These are phyloP conservation scores for Saccharomyces hybrid DNA, from an alignment of 1,139 yeast species.

Conservation along the genomic window DNA sequence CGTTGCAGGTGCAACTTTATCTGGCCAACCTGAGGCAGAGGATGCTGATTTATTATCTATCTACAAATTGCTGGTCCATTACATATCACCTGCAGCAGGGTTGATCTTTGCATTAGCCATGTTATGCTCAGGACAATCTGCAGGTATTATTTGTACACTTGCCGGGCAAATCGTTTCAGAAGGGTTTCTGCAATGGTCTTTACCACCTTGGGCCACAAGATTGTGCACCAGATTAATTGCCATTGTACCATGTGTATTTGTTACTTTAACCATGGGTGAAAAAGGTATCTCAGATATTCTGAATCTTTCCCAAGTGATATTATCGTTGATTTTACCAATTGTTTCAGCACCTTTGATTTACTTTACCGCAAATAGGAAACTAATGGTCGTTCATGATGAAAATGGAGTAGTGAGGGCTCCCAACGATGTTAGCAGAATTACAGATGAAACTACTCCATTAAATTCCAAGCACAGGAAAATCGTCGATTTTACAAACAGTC, in stretches of 20 bases:
- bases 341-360: conserved; percentile 85
- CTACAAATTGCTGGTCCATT: conserved; percentile 34
- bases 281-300: conserved; percentile 76
- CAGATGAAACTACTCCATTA: conserved; percentile 22
- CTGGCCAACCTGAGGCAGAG: conserved; percentile 60
- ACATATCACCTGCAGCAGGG: conserved; percentile 88
- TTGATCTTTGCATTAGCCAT: conserved; percentile 85
- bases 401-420: conserved; percentile 21
- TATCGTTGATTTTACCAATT: conserved; percentile 76
- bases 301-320: conserved; percentile 81
- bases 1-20: conserved; percentile 80
- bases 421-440: conserved; percentile 9
- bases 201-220: conserved; percentile 82
- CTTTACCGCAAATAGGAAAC: conserved; percentile 66
- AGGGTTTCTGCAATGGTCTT: conserved; percentile 80
- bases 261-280: conserved; percentile 71
- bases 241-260: conserved; percentile 78
- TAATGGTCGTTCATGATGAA: conserved; percentile 59
- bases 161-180: conserved; percentile 97
- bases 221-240: conserved; percentile 79
- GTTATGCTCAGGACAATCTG: conserved; percentile 90
- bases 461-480: conserved; percentile 10
- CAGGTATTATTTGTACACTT: conserved; percentile 95
- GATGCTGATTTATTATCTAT: conserved; percentile 76
- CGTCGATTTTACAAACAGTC: conserved; percentile 62